Conservation (phyloP, 768 basidiomycete genomes). For the Mycena albidolilacea region DNA sequence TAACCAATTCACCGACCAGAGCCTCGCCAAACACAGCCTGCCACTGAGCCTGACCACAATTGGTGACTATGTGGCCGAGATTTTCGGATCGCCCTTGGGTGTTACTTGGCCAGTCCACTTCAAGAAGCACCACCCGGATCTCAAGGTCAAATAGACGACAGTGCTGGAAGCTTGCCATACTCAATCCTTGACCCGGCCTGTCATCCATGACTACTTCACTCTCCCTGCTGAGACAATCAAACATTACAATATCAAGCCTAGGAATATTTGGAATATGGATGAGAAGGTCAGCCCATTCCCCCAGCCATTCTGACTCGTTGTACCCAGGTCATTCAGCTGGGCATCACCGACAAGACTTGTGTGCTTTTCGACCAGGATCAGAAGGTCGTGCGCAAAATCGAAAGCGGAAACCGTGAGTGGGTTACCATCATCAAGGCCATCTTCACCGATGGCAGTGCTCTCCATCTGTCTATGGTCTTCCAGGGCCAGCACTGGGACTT, state of each 20-base stretch:
- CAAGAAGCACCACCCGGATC: not conserved
- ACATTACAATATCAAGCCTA: not conserved
- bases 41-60: not conserved
- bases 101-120: not conserved
- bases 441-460: too few species aligned
- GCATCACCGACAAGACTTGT: too few species aligned
- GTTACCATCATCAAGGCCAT: too few species aligned
- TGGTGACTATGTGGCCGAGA: conserved; percentile 1
- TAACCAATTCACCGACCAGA: not conserved
- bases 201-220: not conserved
- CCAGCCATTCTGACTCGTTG: too few species aligned
- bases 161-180: not conserved
- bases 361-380: too few species aligned
- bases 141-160: conserved; percentile 5
- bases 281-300: not conserved
- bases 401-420: too few species aligned
- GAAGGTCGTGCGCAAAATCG: too few species aligned
- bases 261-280: not conserved
- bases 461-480: too few species aligned
- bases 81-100: not conserved
- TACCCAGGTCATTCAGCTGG: too few species aligned
- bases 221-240: not conserved
- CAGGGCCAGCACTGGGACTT: too few species aligned
- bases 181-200: not conserved
- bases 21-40: not conserved